Base-by-base conservation (phyloP, 2,329 filamentous ascomycete species). In the Elsinoe arachidis region DNA sequence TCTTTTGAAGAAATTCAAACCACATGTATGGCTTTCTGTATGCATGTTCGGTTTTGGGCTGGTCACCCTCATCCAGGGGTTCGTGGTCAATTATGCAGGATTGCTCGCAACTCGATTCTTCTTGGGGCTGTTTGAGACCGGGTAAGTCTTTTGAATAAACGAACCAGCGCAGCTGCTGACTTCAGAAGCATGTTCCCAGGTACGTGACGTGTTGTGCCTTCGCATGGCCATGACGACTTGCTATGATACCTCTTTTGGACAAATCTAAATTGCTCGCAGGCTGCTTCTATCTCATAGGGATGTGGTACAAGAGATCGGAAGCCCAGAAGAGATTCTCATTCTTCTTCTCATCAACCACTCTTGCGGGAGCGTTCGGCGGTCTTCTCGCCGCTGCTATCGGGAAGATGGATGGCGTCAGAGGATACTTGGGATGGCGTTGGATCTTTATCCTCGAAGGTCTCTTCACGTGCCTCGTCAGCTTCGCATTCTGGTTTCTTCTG, bases 241-340 rank as follows among this genome's bases (percentile, higher is more conserved):
- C n/a, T n/a, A n/a, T n/a, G n/a, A n/a, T n/a, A n/a, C n/a, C n/a
- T n/a, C n/a, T n/a, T n/a, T n/a, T n/a, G n/a, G n/a, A n/a, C n/a
- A n/a, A n/a, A n/a, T n/a, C n/a, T n/a, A n/a, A n/a, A n/a, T n/a
- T n/a, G n/a, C n/a, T n/a, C n/a, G n/a, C n/a, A 17, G 41, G 41
- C 7, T 46, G 41, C 15, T 46, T 46, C 41, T 46, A 46, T 23
- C 41, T 46, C 10, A 46, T 46, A 2, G 88, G 58, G 9, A 92
- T 92, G 85, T 95, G 88, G 90, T 99, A 97, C 66, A 84, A 85
- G 59, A 83, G 92, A 59, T 78, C 78, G 44, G 93, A 97, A 73
- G 90, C 91, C 1, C 92, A 97, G 72, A 89, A 90, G 66, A 84
- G 93, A 30, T 96, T 91, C 73, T 88, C 85, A 14, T 91, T 97